Evolutionary conservation across 495 filamentous ascomycete genomes (phyloP).

Genomic region (Xylaria venustula): DNA sequence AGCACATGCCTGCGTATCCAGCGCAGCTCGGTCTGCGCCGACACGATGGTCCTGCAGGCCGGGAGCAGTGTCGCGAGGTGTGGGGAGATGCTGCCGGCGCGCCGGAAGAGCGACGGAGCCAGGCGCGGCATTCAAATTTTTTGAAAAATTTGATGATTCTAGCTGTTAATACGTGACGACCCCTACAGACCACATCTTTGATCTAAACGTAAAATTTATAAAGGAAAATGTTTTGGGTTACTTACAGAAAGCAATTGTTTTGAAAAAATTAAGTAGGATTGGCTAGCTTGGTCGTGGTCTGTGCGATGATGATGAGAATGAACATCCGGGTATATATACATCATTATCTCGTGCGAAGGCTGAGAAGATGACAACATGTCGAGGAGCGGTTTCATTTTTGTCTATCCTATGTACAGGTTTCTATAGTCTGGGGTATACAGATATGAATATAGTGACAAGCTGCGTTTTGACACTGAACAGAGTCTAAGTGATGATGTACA

Average conservation of each 20-base stretch:
- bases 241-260: no score
- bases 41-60: conserved; percentile 63
- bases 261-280: no score
- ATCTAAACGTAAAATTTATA: no score
- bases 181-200: no score
- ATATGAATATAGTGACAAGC: conserved; percentile 11
- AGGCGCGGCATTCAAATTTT: conserved; percentile 71
- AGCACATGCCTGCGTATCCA: conserved; percentile 73
- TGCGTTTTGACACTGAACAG: not conserved
- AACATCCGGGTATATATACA: no score
- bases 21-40: conserved; percentile 75
- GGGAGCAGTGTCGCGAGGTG: conserved; percentile 67
- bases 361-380: no score
- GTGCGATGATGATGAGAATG: not conserved
- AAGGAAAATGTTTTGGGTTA: no score
- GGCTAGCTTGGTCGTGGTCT: not conserved
- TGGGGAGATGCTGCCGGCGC: conserved; percentile 54
- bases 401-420: not conserved
- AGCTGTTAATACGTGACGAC: not conserved
- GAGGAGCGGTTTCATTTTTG: not conserved
- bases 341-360: no score
- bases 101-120: conserved; percentile 53
- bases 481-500: not conserved
- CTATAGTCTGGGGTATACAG: not conserved
- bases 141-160: not conserved